Base-by-base conservation (phyloP, 1,284 basidiomycete species). In the Cystobasidium sp. region DNA sequence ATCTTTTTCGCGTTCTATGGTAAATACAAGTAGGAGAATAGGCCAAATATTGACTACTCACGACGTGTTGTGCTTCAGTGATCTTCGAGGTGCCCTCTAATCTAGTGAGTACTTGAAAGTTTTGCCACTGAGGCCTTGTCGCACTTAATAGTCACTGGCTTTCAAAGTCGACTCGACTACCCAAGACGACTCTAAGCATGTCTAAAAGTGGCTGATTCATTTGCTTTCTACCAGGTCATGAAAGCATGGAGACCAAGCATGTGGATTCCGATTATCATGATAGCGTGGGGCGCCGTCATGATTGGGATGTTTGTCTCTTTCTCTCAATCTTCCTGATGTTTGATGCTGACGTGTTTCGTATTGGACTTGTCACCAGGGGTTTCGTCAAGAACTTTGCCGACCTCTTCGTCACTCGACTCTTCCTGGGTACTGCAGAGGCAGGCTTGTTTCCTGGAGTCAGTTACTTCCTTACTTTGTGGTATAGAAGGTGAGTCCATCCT, bases 241-340 rank as follows among this genome's bases (percentile, higher is more conserved):
- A 91, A 90, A 80, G 86, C 88, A 31, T 83, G 91, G n/a, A 84
- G 88, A 1, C 89, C 89, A 0, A 88, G 87, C 1, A 81, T 89
- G 58, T 88, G 87, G 88, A 82, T 90, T 20, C 75, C 80, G 1
- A 24, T 77, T 53, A 80, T 81, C 62, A 80, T 79, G 22, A 74
- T 88, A 86, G 39, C 75, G 83, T 87, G 78, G 85, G 85, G 41
- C 87, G 90, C n/a, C 88, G 88, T 83, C 85, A 90, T 80, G 84
- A 89, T 22, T 89, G 88, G 67, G 89, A 88, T 88, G 89, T 37
- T 9, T 10, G 56, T 37, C 16, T 51, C 16, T 51, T 14, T 16
- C 20, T 20, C 16, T 14, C 31, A 14, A 14, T n/a, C 55, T 56
- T n/a, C 18, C 18, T 56, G 14, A 20, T 22, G 12, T 22, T 56